phyloP scores from a whole-genome alignment of 1,284 basidiomycete genomes.

The Cutaneotrichosporon daszewskae region DNA sequence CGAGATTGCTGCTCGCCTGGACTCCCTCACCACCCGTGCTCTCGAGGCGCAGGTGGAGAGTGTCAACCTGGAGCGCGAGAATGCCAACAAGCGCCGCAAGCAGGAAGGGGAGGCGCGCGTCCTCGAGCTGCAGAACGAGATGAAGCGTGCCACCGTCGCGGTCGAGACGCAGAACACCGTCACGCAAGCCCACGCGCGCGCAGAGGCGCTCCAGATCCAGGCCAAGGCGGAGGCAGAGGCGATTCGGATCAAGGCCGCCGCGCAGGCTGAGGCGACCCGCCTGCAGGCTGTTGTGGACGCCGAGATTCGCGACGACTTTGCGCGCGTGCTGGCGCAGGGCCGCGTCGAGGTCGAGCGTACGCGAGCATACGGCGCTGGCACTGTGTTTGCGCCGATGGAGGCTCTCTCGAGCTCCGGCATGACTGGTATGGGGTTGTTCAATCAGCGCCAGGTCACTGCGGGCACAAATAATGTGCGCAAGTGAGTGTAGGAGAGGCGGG shows the following conservation, averaged over 20 bases:
- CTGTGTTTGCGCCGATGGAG: constrained; percentile 14
- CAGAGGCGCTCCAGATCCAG: constrained; percentile 9
- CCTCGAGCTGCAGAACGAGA: constrained; percentile 14
- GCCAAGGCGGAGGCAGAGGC: constrained; percentile 12
- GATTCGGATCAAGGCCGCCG: constrained; percentile 9
- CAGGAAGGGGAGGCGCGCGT: constrained; percentile 14
- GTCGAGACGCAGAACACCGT: constrained; percentile 9
- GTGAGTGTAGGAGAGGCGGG: no score
- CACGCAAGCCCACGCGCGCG: constrained; percentile 3
- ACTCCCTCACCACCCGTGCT: constrained; percentile 11
- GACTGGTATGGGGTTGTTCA: constrained; percentile 15
- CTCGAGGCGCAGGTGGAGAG: constrained; percentile 18
- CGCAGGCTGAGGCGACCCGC: constrained; percentile 8
- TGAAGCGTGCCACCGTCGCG: constrained; percentile 11
- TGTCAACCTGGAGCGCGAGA: constrained; percentile 16
- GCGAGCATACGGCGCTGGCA: constrained; percentile 6
- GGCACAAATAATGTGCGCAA: no score
- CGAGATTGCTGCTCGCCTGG: constrained; percentile 14
- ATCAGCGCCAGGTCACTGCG: no score
- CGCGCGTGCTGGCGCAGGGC: constrained; percentile 8
- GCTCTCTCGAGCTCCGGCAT: constrained; percentile 8
- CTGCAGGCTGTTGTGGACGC: constrained; percentile 9
- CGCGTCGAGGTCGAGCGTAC: constrained; percentile 16
- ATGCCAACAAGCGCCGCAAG: constrained; percentile 13
- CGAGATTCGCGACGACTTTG: constrained; percentile 13